Base-by-base conservation (phyloP, 768 basidiomycete genomes). In the Phallus indusiatus region DNA sequence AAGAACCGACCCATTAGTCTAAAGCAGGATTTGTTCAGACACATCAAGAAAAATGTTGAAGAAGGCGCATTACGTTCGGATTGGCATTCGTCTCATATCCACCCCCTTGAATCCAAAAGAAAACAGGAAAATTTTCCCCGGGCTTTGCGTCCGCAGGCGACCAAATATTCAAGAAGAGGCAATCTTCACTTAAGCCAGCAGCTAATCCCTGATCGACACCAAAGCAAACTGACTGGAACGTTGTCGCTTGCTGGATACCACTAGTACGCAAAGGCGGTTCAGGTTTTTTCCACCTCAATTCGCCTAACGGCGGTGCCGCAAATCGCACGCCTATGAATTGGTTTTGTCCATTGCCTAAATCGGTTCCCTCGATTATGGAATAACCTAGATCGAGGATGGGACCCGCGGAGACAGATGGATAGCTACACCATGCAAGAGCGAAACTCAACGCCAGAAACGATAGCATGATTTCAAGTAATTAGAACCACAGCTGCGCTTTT, bases 261-360 rank as follows among this genome's bases (percentile, higher is more conserved):
- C 14, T 42, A 2, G 42, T 42, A n/a, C 14, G 12, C 42, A 42
- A n/a, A 42, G 42, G 42, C 42, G 42, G 59, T 20, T 62, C 63
- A 0, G 76, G 75, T 17, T 71, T 71, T 42, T 76, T 63, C 54
- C 81, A 72, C 35, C 81, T 74, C 20, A 79, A 62, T 35, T 72
- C 61, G 2, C 79, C 79, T 33, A 81, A 55, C 12, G 82, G 81
- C 8, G 80, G 77, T 60, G 81, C 74, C 36, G 78, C 80, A 54
- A 71, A 83, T 1, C 79, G 81, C 47, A 83, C 79, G 14, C 75
- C 80, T 42, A 42, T 42, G n/a, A 42, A 42, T 42, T 42, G 42
- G 42, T 42, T 42, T 42, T 42, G 42, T 10, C 42, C 42, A n/a
- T 42, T 42, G n/a, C 42, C 42, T n/a, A 42, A 10, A 11, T 42